Base-by-base conservation (phyloP, 2,329 filamentous ascomycete genomes). In the Nigrospora sphaerica region DNA sequence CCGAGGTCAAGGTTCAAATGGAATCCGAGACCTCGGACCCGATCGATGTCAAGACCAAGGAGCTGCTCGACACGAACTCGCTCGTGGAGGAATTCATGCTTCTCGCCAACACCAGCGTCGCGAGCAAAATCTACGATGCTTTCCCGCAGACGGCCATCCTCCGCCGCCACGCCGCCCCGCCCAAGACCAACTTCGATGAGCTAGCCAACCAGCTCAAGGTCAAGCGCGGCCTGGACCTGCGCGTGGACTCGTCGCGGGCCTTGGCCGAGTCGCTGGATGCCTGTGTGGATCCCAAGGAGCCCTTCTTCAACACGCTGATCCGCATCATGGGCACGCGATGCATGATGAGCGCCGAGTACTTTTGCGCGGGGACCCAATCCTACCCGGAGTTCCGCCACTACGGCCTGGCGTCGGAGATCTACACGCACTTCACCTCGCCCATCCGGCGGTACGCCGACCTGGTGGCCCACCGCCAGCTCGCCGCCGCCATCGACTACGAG, bases 331-430 rank as follows among this genome's bases (percentile, higher is more conserved):
- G 93, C 11, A 98, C 93, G 10, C 85, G 93, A 18, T 98, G 93
- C 78, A 98, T 98, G 93, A 95, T 95, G 76, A 93, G 89, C 45
- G 93, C 93, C 51, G 93, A 98, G 69, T 98, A 98, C 70, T 98
- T 98, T 69, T 93, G 88, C 69, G 88, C 92, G 0, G 93, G 93
- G 49, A 91, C 90, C 7, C 90, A 96, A 64, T 82, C 91, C 0
- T 92, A 93, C 64, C 86, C 89, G 1, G 93, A 97, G 63, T 98
- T 95, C 77, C 82, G 89, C 44, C 95, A 98, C 70, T 98, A 98
- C 67, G 93, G 93, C 55, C 83, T 98, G 33, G 95, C 95, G 0
- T 90, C 86, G 4, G 88, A 95, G 60, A 98, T 98, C 63, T 98
- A 98, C 72, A 98, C 93, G 2, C 93, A 98, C 67, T 98, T 98